These are phyloP conservation scores for Periglandula ipomoeae DNA, from an alignment of 2,329 filamentous ascomycete species.

Conservation along the genomic window DNA sequence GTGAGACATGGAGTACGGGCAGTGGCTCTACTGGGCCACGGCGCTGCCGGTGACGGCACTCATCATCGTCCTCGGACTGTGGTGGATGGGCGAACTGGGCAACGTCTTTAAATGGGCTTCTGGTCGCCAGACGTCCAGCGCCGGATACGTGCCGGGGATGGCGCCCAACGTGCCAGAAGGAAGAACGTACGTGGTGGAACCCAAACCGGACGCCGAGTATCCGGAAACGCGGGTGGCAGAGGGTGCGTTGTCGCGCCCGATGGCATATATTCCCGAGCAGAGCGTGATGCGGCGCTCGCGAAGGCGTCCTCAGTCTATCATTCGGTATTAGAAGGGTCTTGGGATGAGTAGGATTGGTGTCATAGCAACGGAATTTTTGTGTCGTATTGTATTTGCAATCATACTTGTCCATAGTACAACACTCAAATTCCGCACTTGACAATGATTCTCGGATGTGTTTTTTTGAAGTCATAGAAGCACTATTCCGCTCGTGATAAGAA, in stretches of 20 bases:
- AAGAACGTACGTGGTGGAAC: not conserved
- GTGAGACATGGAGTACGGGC: slow-evolving; percentile 36
- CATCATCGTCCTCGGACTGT: slow-evolving; percentile 29
- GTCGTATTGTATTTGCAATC: too few species aligned
- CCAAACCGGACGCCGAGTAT: not conserved
- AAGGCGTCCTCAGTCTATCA: not conserved
- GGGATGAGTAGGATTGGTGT: not conserved
- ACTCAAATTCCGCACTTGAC: too few species aligned
- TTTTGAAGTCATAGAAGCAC: too few species aligned
- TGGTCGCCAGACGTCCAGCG: slow-evolving; percentile 9
- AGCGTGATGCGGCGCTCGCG: not conserved
- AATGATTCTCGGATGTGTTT: too few species aligned
- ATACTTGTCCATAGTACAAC: too few species aligned
- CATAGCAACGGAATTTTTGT: not conserved
- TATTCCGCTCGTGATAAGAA: too few species aligned
- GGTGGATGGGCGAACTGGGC: slow-evolving; percentile 34
- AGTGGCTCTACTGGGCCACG: slow-evolving; percentile 42
- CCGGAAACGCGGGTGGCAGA: not conserved
- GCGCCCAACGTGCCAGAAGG: not conserved
- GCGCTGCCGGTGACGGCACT: slow-evolving; percentile 36
- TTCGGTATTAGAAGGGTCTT: not conserved
- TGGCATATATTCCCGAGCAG: not conserved
- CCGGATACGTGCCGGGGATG: not conserved
- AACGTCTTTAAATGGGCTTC: slow-evolving; percentile 22
- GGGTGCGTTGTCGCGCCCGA: not conserved